phyloP scores from a whole-genome alignment of 1,284 basidiomycete genomes.

The Pyrrhoderma noxium region DNA sequence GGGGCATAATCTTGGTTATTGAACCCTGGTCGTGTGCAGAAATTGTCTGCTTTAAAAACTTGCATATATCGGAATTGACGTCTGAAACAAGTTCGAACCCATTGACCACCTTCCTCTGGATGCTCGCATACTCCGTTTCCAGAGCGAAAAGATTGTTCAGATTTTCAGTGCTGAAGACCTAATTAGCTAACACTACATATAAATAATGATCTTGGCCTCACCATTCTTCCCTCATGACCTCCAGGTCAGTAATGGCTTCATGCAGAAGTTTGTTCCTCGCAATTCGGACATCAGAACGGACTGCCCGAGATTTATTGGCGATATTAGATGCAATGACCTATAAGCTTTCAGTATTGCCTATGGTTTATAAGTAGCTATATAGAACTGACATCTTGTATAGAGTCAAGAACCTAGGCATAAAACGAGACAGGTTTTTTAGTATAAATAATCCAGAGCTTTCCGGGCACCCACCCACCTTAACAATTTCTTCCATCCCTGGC shows the following conservation, averaged over 20 bases:
- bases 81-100: slow-evolving; percentile 31
- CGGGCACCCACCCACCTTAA: slow-evolving; percentile 9
- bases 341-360: slow-evolving; percentile 16
- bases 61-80: slow-evolving; percentile 26
- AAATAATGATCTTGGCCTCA: slow-evolving; percentile 18
- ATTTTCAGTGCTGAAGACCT: slow-evolving; percentile 30
- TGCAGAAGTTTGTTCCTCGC: slow-evolving; percentile 36
- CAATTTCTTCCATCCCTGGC: slow-evolving; percentile 16
- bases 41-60: slow-evolving; percentile 26
- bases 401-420: slow-evolving; percentile 8
- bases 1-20: slow-evolving; percentile 32
- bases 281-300: slow-evolving; percentile 34
- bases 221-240: slow-evolving; percentile 33
- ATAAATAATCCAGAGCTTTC: too few relatives aligned
- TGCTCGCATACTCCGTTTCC: slow-evolving; percentile 36
- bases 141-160: slow-evolving; percentile 36
- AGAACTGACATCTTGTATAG: slow-evolving; percentile 15
- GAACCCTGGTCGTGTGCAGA: slow-evolving; percentile 31
- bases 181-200: slow-evolving; percentile 19
- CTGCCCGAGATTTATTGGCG: slow-evolving; percentile 33
- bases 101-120: slow-evolving; percentile 27
- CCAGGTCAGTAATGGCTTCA: slow-evolving; percentile 35
- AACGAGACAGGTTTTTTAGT: too few relatives aligned
- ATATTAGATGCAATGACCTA: slow-evolving; percentile 40
- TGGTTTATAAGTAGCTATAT: background rate